Percentiles rank a stretch among this genome's conserved stretches.
Conservation (phyloP, 148 eudicot species). For the Tetragonia tetragonoides region DNA sequence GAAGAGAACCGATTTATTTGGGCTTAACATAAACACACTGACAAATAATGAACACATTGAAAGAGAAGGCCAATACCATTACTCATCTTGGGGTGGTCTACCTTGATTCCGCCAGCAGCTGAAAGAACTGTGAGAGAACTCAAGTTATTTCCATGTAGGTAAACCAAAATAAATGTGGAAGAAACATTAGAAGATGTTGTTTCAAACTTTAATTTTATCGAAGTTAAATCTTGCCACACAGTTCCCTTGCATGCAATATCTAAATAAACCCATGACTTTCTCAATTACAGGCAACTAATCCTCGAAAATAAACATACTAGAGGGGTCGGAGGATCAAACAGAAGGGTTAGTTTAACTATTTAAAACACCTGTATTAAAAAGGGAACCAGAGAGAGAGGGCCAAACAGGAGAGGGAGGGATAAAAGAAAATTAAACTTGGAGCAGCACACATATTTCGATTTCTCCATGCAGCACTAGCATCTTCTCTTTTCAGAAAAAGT, state of each 20-base stretch:
- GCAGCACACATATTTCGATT: too few relatives aligned
- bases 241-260: neutral
- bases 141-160: neutral
- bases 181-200: neutral
- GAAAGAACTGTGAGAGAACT: constrained; percentile 66
- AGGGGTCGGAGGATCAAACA: neutral
- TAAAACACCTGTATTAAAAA: too few relatives aligned
- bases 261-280: neutral
- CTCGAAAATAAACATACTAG: neutral
- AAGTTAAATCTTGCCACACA: neutral
- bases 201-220: too few relatives aligned
- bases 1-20: neutral
- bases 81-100: constrained; percentile 81
- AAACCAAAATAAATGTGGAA: neutral
- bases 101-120: constrained; percentile 92
- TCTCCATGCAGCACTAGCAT: too few relatives aligned
- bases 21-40: neutral
- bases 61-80: constrained; percentile 43
- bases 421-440: neutral
- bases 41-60: neutral
- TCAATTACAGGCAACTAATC: neutral
- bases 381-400: too few relatives aligned
- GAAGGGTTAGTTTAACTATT: neutral
- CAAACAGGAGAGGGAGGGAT: neutral
- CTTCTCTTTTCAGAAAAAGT: too few relatives aligned